Base-by-base conservation (phyloP, 352 stramenopile species). In the Halophytophthora polymorphica region DNA sequence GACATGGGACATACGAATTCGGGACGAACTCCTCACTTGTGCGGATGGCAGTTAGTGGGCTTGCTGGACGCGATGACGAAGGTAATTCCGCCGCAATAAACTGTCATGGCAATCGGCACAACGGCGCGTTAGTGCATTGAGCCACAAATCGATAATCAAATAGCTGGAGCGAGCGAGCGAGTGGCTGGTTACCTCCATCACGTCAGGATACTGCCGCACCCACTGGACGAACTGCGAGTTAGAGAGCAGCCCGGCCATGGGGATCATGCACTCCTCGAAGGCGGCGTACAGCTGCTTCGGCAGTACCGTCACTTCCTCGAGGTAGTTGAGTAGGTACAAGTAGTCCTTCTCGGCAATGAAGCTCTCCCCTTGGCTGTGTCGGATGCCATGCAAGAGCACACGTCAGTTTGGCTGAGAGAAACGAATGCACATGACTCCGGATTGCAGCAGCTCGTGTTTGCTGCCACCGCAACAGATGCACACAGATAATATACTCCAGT, bases 301-400 rank as follows among this genome's bases (percentile, higher is more conserved):
- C n/a, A 93, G 50, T 28, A 61, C 45, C 42, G 85, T 73, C 46
- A 84, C 77, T 36, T 69, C 65, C 40, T 82, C 72, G 18, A 91
- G 43, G 54, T 87, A 84, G 46, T 88, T 70, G 1, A 93, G 45
- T 22, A 93, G 43, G 35, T 79, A 80, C 12, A 85, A 31, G 48
- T 88, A 91, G 39, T 90, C 81, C 48, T 74, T 84, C 50, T 87
- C 77, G 6, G 66, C 55, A 44, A 93, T 86, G 43, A 68, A 81
- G 0, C 70, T 70, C 41, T 90, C 80, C 44, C 64, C 66, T 36
- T 72, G 69, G 11, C 64, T 82, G 42, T 28, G 18, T 3, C 1
- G 0, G 8, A 22, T 42, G 49, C 41, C 18, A 58, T 35, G 41
- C 22, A 46, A 38, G 6, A 17, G 2, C 7, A 47, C 41, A 47